Conservation (phyloP, 148 eudicot genomes). For the Beta vulgaris region DNA sequence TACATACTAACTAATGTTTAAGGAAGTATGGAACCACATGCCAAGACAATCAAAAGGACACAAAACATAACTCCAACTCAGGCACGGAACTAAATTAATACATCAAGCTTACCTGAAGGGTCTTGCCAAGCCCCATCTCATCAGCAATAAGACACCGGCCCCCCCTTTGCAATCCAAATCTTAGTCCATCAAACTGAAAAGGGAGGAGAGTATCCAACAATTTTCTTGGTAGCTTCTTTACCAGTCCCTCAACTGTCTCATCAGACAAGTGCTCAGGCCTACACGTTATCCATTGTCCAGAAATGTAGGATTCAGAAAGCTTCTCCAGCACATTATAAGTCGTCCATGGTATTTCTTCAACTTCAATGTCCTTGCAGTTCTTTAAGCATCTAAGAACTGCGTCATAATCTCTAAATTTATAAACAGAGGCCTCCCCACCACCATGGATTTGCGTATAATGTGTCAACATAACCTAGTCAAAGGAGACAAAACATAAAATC, state of each 20-base stretch:
- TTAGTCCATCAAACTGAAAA: constrained; percentile 84
- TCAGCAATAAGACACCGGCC: constrained; percentile 98
- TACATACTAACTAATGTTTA: not conserved
- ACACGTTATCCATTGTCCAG: constrained; percentile 78
- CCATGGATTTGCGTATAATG: constrained; percentile 82
- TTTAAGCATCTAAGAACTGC: constrained; percentile 65
- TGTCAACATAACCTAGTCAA: constrained; percentile 51
- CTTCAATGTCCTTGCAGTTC: constrained; percentile 56
- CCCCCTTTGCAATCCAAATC: constrained; percentile 85
- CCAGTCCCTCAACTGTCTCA: constrained; percentile 76
- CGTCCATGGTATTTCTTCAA: constrained; percentile 89
- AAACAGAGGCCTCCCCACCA: constrained; percentile 79
- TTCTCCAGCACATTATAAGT: constrained; percentile 73
- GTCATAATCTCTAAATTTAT: constrained; percentile 70
- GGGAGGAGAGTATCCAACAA: constrained; percentile 62
- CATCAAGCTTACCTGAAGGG: constrained; percentile 69
- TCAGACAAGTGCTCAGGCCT: constrained; percentile 89
- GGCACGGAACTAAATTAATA: not conserved
- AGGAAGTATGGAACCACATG: not conserved
- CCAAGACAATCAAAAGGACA: not conserved
- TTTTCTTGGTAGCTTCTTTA: constrained; percentile 56
- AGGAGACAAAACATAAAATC: not conserved
- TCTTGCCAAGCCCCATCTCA: constrained; percentile 99
- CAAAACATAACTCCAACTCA: constrained; percentile 2
- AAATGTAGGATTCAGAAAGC: constrained; percentile 54